These are phyloP conservation scores for Paspalum notatum DNA, from an alignment of 176 grass and related monocot genomes.

Conservation along the genomic window DNA sequence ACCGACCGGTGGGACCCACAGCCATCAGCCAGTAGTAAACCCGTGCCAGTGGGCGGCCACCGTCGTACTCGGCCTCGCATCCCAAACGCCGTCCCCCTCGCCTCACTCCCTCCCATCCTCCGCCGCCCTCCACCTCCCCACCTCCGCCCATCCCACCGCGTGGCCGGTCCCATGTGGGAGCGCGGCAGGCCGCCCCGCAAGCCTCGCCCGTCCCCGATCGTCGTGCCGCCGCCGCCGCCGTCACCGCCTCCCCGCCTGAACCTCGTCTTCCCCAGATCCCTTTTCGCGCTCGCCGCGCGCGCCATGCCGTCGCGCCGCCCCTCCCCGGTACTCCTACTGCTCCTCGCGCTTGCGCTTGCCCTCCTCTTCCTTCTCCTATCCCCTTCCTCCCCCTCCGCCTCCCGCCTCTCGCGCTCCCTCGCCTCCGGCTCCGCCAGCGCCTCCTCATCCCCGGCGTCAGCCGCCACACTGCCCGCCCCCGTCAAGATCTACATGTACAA, in stretches of 20 bases:
- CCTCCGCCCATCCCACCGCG: background rate
- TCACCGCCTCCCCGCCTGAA: slow-evolving; percentile 41
- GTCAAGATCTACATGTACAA: slow-evolving; percentile 85
- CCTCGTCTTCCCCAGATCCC: slow-evolving; percentile 40
- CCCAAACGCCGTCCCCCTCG: background rate
- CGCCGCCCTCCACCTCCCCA: slow-evolving; percentile 14
- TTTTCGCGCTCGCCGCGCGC: slow-evolving; percentile 43
- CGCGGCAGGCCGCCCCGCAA: slow-evolving; percentile 66
- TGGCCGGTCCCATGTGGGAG: slow-evolving; percentile 63
- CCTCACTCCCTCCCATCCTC: background rate
- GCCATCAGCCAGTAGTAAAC: background rate
- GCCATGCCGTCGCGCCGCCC: slow-evolving; percentile 53
- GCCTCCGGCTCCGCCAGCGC: background rate
- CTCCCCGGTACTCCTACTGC: slow-evolving; percentile 40
- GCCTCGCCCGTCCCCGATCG: slow-evolving; percentile 44
- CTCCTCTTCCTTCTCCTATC: slow-evolving; percentile 54
- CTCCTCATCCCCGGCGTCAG: background rate
- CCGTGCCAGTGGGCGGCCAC: background rate
- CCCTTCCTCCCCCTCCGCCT: slow-evolving; percentile 29
- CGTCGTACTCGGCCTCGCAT: background rate
- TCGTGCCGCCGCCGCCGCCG: slow-evolving; percentile 40
- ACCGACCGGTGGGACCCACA: background rate
- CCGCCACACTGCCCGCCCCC: slow-evolving; percentile 10
- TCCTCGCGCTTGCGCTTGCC: slow-evolving; percentile 38
- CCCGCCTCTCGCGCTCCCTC: slow-evolving; percentile 30